phyloP scores from a whole-genome alignment of 1,284 basidiomycete species.

The Phellinidium pouzarii region DNA sequence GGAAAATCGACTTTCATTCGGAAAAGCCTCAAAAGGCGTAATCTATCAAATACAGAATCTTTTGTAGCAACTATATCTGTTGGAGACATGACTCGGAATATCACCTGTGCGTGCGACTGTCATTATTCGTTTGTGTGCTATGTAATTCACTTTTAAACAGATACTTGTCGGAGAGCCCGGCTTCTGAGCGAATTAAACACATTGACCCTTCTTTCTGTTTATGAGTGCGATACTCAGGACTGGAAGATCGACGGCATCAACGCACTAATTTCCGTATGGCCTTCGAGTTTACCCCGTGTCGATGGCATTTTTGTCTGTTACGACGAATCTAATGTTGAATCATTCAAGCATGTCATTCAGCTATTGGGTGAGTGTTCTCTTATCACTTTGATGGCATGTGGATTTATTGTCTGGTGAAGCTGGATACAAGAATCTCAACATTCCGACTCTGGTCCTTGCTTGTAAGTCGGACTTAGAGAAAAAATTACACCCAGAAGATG shows the following conservation, averaged over 20 bases:
- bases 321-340: slow-evolving; percentile 52
- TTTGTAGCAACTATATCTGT: slow-evolving; percentile 30
- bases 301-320: slow-evolving; percentile 73
- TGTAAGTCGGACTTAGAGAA: slow-evolving; percentile 66
- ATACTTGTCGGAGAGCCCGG: slow-evolving; percentile 4
- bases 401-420: slow-evolving; percentile 32
- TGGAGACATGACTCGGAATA: slow-evolving; percentile 24
- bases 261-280: slow-evolving; percentile 27
- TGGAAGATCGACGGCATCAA: slow-evolving; percentile 23
- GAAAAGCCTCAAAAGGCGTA: slow-evolving; percentile 56
- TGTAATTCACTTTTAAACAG: not conserved
- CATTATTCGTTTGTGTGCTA: not conserved
- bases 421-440: slow-evolving; percentile 45
- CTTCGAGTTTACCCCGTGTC: slow-evolving; percentile 46
- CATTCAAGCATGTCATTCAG: slow-evolving; percentile 55
- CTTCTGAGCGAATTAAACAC: slow-evolving; percentile 3
- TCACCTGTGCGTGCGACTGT: slow-evolving; percentile 20
- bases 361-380: slow-evolving; percentile 46
- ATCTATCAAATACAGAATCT: slow-evolving; percentile 40
- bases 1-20: slow-evolving; percentile 67
- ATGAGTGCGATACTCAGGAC: slow-evolving; percentile 45
- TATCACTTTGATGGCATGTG: not conserved
- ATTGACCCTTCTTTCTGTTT: slow-evolving; percentile 27
- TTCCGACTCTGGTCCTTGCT: slow-evolving; percentile 61
- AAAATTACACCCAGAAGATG: slow-evolving; percentile 48